Percentiles rank a stretch among this genome's conserved stretches.
phyloP scores from a whole-genome alignment of 352 stramenopile species.

The Phytophthora sp. region DNA sequence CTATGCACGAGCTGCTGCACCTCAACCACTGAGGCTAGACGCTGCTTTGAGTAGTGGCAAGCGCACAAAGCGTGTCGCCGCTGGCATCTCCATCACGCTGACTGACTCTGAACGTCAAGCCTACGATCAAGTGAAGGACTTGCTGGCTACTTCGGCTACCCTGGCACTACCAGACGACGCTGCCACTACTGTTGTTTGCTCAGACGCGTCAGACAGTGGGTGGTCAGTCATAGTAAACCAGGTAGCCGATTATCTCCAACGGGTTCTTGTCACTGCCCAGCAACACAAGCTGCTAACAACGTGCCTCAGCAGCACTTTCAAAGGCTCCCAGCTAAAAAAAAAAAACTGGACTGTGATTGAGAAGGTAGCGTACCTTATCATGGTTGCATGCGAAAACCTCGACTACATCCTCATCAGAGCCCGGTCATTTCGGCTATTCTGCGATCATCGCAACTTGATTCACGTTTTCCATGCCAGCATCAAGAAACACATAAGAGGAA shows the following conservation, averaged over 20 bases:
- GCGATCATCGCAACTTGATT: slow-evolving; percentile 3
- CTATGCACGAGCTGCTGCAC: not conserved
- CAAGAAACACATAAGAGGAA: slow-evolving; percentile 4
- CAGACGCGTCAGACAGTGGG: slow-evolving; percentile 1
- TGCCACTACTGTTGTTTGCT: slow-evolving; percentile 1
- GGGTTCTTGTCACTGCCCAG: not conserved
- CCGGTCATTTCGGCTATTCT: slow-evolving; percentile 5
- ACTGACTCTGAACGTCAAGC: not conserved
- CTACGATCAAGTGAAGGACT: slow-evolving; percentile 1
- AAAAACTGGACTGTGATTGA: slow-evolving; percentile 7
- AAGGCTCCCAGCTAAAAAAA: not conserved
- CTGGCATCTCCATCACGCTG: not conserved
- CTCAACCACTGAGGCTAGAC: not conserved
- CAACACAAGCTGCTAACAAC: slow-evolving; percentile 1
- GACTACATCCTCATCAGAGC: slow-evolving; percentile 7
- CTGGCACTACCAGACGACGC: not conserved
- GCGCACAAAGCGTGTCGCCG: slow-evolving; percentile 4
- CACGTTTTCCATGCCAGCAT: not conserved
- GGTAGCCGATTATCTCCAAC: not conserved
- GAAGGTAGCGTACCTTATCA: slow-evolving; percentile 1
- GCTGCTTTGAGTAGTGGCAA: not conserved
- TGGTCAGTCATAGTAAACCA: slow-evolving; percentile 10
- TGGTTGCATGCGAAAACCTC: slow-evolving; percentile 8
- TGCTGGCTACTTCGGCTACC: not conserved
- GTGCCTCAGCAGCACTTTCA: not conserved